Conservation (phyloP, 2,329 filamentous ascomycete genomes). For the Cladorrhinum sp. region DNA sequence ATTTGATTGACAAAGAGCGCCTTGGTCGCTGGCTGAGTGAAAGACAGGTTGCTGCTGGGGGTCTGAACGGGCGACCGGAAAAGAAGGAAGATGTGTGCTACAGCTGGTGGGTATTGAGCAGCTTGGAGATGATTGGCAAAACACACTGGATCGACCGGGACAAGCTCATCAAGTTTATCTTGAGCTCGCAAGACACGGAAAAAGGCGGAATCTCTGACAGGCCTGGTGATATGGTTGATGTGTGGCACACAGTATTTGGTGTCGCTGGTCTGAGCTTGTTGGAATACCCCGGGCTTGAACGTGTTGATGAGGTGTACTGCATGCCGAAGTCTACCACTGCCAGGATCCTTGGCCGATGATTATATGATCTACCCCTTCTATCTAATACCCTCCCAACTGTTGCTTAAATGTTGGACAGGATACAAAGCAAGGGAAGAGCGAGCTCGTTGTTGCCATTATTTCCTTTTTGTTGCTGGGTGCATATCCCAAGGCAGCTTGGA, state of each 20-base stretch:
- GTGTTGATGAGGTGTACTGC: conserved; percentile 86
- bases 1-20: conserved; percentile 78
- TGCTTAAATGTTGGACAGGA: conserved; percentile 55
- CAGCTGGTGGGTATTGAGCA: conserved; percentile 97
- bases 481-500: neutral
- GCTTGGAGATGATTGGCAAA: conserved; percentile 81
- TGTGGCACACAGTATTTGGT: conserved; percentile 92
- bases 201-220: conserved; percentile 84
- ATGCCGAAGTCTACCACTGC: conserved; percentile 68
- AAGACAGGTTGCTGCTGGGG: conserved; percentile 80
- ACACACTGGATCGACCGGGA: conserved; percentile 90
- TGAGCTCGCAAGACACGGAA: conserved; percentile 83
- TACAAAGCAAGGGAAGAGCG: conserved; percentile 68
- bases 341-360: conserved; percentile 44
- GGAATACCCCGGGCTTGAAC: conserved; percentile 69
- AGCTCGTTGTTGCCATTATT: conserved; percentile 1
- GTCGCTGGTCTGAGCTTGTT: conserved; percentile 84
- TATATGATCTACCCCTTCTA: conserved; percentile 51
- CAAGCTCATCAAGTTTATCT: conserved; percentile 76
- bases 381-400: conserved; percentile 65
- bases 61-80: conserved; percentile 90
- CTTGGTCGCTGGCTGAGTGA: conserved; percentile 90
- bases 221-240: conserved; percentile 92
- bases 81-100: conserved; percentile 98
- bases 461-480: conserved; percentile 1